Evolutionary conservation across 2,329 filamentous ascomycete species (phyloP), one percentile per base, ranked within the genome.

Genomic region (Microdochium nivale): DNA sequence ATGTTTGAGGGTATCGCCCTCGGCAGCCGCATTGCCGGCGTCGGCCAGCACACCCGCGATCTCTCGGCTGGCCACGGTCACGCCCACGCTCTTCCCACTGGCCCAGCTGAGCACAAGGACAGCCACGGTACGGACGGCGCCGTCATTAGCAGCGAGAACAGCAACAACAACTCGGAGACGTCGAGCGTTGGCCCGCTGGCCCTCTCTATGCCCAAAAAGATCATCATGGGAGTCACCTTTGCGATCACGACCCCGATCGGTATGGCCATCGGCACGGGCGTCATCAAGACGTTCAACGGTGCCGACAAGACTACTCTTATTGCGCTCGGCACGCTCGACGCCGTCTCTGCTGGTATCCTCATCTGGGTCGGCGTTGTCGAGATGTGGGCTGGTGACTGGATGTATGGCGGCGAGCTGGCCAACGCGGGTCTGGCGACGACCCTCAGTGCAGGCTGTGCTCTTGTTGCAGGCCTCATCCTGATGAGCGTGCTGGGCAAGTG

Each of bases 351-450:
- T 0, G 87, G 87, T 25, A 88, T 92, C 46, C 72, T 91, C 30
- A 70, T 87, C n/a, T 91, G 87, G 86, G 86, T 90, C 2, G 85
- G 86, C 2, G 68, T 90, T 1, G 86, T 90, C 0, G 87, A 90
- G 69, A 90, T 91, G 86, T 84, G 84, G 80, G 84, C 84, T 2
- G 72, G 78, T 40, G 87, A 91, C 62, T 91, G 87, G 87, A 77
- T 86, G 59, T 69, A 81, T 59, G 72, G 72, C 1, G 78, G 77
- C 19, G 80, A 86, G 60, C 66, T 87, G 64, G 65, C 76, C 16
- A 67, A 78, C 27, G 76, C 83, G 0, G 65, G 75, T 0, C 35
- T 74, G 1, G 25, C 72, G 0, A 76, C 73, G 52, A 81, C 80
- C 0, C 33, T 63, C 1, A 64, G 78, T 9, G 84, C 76, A 0